Evolutionary conservation across 495 filamentous ascomycete species (phyloP), one percentile per base, ranked within the genome.

Genomic region (Penicillium nucicola): DNA sequence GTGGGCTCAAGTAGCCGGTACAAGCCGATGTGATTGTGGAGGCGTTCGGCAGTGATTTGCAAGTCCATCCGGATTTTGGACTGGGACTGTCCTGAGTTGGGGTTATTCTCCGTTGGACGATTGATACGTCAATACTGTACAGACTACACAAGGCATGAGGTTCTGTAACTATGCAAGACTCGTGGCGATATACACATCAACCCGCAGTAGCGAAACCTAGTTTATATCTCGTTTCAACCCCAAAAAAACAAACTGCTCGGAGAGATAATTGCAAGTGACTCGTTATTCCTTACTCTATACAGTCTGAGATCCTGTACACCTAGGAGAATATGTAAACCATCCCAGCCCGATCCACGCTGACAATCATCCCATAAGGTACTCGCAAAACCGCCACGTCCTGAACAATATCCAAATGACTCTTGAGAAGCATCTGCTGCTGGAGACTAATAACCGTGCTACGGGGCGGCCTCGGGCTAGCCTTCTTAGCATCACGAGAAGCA

Each of bases 341-440:
- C 4, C 95, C 95, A n/a, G 84, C 85, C 56, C 92, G 79, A 73
- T 99, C 95, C 41, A 85, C 92, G 58, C 86, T 92, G 22, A 97
- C 77, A 34, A 88, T 83, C 91, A 97, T 96, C 8, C 90, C 85
- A 68, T 95, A 96, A 40, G 95, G 95, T 48, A 79, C 77, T 71
- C 96, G 89, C 60, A 99, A 68, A 48, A 97, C 72, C 11, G 87
- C 87, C 41, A 97, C 86, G 74, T 97, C 95, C 53, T 85, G 79
- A 48, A 99, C 85, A 13, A 84, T 82, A 70, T 97, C 95, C 55
- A 97, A 57, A 72, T 99, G 95, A 53, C 82, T 88, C 65, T 84
- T 91, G 35, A 93, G 72, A 36, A 97, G 59, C 67, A 88, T 81
- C 67, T 93, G 89, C 64, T 96, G 91, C 68, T 96, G 87, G 53